phyloP scores from a whole-genome alignment of 441 rosid species.

The Adansonia rubrostipa region DNA sequence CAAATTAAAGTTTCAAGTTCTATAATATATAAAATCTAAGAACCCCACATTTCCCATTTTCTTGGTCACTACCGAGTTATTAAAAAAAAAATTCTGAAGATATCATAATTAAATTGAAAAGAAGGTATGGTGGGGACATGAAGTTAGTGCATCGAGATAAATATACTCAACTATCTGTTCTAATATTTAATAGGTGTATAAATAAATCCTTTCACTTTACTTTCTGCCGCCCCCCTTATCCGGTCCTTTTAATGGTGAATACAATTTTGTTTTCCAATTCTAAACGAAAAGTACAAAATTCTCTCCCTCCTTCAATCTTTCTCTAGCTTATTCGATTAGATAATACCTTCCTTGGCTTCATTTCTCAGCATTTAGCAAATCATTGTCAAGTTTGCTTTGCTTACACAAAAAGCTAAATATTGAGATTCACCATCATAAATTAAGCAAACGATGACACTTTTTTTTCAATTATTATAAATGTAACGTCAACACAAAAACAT shows the following conservation, averaged over 20 bases:
- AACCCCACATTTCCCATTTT: not conserved
- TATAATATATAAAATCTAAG: too few relatives aligned
- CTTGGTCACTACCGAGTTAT: not conserved
- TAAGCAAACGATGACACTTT: not conserved
- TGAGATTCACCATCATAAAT: not conserved
- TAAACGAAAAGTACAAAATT: not conserved
- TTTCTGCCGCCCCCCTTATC: not conserved
- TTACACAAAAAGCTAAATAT: not conserved
- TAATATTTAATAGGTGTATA: not conserved
- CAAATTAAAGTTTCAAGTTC: too few relatives aligned
- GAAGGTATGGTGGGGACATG: not conserved
- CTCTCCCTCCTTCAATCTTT: too few relatives aligned
- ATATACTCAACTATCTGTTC: not conserved
- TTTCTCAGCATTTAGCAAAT: not conserved
- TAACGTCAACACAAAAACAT: not conserved
- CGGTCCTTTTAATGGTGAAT: not conserved
- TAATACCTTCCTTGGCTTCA: not conserved
- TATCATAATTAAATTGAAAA: not conserved
- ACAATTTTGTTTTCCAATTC: not conserved
- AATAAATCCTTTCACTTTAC: not conserved
- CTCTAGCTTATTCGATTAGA: not conserved
- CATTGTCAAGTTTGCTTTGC: conserved; percentile 1
- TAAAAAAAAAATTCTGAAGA: not conserved
- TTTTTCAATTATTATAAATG: not conserved
- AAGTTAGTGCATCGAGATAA: not conserved